Base-by-base conservation (phyloP, 345 rosid species). In the Toxicodendron radicans region DNA sequence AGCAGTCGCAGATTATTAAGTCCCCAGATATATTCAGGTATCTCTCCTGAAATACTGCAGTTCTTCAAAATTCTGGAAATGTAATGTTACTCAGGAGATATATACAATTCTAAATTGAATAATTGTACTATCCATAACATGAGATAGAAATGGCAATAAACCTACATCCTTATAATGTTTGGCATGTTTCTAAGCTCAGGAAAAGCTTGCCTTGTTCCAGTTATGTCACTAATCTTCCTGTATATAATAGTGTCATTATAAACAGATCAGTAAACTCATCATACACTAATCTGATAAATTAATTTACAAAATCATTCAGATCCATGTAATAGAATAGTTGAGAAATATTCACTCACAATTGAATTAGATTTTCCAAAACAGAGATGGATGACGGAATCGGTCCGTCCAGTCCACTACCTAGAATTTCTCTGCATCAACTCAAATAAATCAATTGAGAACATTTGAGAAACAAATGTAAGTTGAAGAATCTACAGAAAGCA, bases 341-440 rank as follows among this genome's bases (percentile, higher is more conserved):
- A 69, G 51, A 67, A 51, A 35, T 17, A 33, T 38, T 54, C 49
- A 76, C 83, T 64, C 57, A 80, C 83, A 80, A 53, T 11, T 61
- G 59, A 0, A 23, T 45, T 21, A 78, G 60, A 0, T 79, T 76
- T 62, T 71, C 56, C 60, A 83, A 62, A 64, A 20, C 24, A 14
- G 79, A 79, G n/a, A 83, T 68, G n/a, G 81, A 83, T 9, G 79
- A 32, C 5, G 83, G 83, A 67, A 83, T 83, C 10, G 83, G 81
- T 64, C 81, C 83, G 18, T 71, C 35, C 23, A 79, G 73, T 66
- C 85, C 85, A 79, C 76, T 83, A 45, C 71, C 85, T 62, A 71
- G 75, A 30, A 83, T 76, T 77, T 83, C 86, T 67, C 86, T 80
- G 78, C 75, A 61, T 63, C 27, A 23, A 61, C 53, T 60, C 70